phyloP scores from a whole-genome alignment of 306 rosid species.

The Corylus avellana region DNA sequence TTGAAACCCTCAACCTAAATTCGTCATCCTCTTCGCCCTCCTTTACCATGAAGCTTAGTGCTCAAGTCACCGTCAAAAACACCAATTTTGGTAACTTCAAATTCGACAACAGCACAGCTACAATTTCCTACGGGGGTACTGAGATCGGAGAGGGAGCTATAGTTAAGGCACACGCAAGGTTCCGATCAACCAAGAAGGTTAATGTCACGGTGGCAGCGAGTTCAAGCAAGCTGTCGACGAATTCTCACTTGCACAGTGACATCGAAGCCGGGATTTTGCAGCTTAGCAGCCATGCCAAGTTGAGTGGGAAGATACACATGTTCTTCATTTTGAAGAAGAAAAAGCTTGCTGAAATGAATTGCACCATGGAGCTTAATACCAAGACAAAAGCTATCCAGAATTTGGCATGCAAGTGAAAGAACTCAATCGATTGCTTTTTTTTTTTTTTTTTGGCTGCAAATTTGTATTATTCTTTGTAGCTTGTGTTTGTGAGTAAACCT shows the following conservation, averaged over 20 bases:
- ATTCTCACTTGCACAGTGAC: constrained; percentile 29
- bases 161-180: constrained; percentile 15
- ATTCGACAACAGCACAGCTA: constrained; percentile 27
- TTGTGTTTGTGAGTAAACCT: not conserved
- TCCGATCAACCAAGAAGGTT: constrained; percentile 30
- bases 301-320: constrained; percentile 38
- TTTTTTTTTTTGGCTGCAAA: not conserved
- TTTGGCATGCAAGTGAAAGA: constrained; percentile 32
- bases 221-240: constrained; percentile 20
- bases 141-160: constrained; percentile 31
- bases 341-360: constrained; percentile 30
- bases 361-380: constrained; percentile 30
- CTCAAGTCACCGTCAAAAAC: constrained; percentile 32
- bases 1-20: not conserved
- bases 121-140: constrained; percentile 28
- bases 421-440: not conserved
- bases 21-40: constrained; percentile 22
- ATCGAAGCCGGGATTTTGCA: constrained; percentile 25
- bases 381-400: constrained; percentile 17
- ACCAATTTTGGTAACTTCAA: constrained; percentile 39
- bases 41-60: constrained; percentile 15
- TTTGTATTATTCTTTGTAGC: not conserved
- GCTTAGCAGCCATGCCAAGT: constrained; percentile 30
- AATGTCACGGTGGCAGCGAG: constrained; percentile 16
- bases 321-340: constrained; percentile 37